These are phyloP conservation scores for Trichocladium uniseriatum DNA, from an alignment of 495 filamentous ascomycete species.

Conservation along the genomic window DNA sequence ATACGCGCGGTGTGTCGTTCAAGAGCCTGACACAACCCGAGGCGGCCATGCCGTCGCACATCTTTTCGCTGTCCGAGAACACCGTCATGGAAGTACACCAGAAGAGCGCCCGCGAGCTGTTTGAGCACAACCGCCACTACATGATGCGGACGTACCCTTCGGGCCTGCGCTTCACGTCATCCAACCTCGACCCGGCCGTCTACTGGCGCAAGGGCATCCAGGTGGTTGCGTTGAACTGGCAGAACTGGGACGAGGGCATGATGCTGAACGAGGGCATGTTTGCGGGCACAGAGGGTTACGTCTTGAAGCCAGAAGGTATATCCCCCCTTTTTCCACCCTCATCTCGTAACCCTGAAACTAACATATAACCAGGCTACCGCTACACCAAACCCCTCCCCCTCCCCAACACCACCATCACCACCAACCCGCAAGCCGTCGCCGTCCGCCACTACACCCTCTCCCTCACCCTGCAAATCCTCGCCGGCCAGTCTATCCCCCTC, in stretches of 20 bases:
- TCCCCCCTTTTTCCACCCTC: not conserved
- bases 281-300: conserved; percentile 65
- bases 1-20: conserved; percentile 75
- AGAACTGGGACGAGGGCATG: conserved; percentile 80
- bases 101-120: conserved; percentile 49
- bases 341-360: no score
- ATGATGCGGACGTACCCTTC: conserved; percentile 87
- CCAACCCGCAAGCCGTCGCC: conserved; percentile 20
- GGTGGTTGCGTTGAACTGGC: conserved; percentile 92
- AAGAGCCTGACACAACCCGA: conserved; percentile 51
- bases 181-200: conserved; percentile 71
- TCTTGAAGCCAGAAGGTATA: conserved; percentile 65
- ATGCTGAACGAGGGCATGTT: conserved; percentile 97
- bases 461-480: conserved; percentile 45
- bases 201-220: conserved; percentile 90
- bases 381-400: not conserved
- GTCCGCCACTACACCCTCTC: conserved; percentile 42
- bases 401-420: conserved; percentile 2
- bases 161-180: conserved; percentile 69
- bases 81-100: conserved; percentile 63
- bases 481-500: conserved; percentile 48
- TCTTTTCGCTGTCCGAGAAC: conserved; percentile 80
- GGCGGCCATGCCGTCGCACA: conserved; percentile 66
- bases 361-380: conserved; percentile 3
- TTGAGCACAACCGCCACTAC: conserved; percentile 72